Percentiles rank a stretch among this genome's conserved stretches.
phyloP scores from a whole-genome alignment of 441 rosid genomes.

The Rhodomyrtus psidioides region DNA sequence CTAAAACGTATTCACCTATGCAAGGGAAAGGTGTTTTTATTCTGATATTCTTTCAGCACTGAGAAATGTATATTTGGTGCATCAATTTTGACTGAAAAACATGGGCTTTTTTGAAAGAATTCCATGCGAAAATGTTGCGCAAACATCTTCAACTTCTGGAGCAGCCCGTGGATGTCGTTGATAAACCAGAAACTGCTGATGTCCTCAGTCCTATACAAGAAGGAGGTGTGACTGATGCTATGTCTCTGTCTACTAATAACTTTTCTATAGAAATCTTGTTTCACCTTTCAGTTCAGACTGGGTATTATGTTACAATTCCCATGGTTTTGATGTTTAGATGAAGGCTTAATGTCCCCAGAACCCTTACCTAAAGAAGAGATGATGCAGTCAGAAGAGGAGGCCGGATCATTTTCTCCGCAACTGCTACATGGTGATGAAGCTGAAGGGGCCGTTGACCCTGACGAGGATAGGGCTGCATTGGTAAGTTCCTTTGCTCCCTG shows the following conservation, averaged over 20 bases:
- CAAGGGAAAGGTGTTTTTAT: constrained; percentile 66
- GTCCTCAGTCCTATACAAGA: constrained; percentile 34
- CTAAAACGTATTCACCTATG: constrained; percentile 78
- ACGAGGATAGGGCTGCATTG: too few relatives aligned
- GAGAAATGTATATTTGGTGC: neutral
- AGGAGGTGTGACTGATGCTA: constrained; percentile 46
- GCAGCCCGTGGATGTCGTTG: constrained; percentile 43
- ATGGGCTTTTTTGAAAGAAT: constrained; percentile 91
- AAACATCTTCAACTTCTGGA: constrained; percentile 72
- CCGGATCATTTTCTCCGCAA: too few relatives aligned
- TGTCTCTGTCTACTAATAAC: neutral
- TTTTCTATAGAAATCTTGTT: neutral
- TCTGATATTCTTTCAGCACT: constrained; percentile 2
- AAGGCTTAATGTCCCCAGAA: too few relatives aligned
- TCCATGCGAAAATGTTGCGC: constrained; percentile 77
- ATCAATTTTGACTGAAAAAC: constrained; percentile 14
- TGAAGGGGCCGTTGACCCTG: too few relatives aligned
- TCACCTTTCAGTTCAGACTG: too few relatives aligned
- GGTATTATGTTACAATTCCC: too few relatives aligned
- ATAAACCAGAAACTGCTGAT: constrained; percentile 30
- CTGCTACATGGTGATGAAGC: too few relatives aligned
- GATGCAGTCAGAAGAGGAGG: too few relatives aligned
- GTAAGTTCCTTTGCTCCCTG: too few relatives aligned
- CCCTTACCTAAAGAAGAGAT: too few relatives aligned
- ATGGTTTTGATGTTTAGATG: too few relatives aligned